Evolutionary conservation across 2,329 filamentous ascomycete species (phyloP).

Genomic region (Pseudogymnoascus sp.): DNA sequence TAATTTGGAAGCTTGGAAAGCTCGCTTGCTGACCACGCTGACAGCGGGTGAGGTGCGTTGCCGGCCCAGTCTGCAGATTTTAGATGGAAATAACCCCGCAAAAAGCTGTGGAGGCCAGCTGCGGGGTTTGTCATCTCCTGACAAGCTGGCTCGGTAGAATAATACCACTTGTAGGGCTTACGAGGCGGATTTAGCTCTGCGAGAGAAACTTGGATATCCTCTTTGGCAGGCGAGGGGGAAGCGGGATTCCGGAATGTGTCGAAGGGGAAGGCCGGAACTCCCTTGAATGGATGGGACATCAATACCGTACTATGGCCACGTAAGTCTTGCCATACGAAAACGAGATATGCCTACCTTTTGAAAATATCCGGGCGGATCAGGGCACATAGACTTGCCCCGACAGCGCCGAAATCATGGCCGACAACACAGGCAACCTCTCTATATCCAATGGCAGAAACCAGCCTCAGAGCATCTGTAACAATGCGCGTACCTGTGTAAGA

Average conservation of each 20-base stretch:
- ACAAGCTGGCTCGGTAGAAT: conserved; percentile 41
- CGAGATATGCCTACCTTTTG: conserved; percentile 30
- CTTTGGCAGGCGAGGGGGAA: conserved; percentile 17
- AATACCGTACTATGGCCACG: conserved; percentile 38
- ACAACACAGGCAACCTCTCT: conserved; percentile 48
- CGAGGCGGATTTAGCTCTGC: conserved; percentile 43
- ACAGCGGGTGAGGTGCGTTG: conserved; percentile 46
- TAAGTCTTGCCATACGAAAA: background rate
- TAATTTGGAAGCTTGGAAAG: conserved; percentile 56
- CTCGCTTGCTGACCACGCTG: conserved; percentile 47
- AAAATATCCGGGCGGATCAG: conserved; percentile 59
- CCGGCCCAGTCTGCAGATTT: conserved; percentile 53
- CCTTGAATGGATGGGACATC: conserved; percentile 58
- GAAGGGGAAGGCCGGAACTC: conserved; percentile 41
- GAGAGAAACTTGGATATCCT: conserved; percentile 49
- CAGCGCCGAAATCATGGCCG: conserved; percentile 60
- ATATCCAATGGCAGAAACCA: conserved; percentile 55
- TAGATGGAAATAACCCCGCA: conserved; percentile 60
- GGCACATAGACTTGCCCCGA: conserved; percentile 50
- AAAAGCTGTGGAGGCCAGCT: conserved; percentile 49
- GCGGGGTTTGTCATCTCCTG: conserved; percentile 38
- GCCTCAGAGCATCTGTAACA: conserved; percentile 52
- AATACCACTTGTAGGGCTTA: conserved; percentile 66
- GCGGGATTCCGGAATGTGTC: conserved; percentile 32
- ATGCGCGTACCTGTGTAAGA: conserved; percentile 51